A percentile compares a stretch with the other conserved stretches of the same genome.
Evolutionary conservation across 169 alveolate species (phyloP).

Genomic region (Eimeria zaria): DNA sequence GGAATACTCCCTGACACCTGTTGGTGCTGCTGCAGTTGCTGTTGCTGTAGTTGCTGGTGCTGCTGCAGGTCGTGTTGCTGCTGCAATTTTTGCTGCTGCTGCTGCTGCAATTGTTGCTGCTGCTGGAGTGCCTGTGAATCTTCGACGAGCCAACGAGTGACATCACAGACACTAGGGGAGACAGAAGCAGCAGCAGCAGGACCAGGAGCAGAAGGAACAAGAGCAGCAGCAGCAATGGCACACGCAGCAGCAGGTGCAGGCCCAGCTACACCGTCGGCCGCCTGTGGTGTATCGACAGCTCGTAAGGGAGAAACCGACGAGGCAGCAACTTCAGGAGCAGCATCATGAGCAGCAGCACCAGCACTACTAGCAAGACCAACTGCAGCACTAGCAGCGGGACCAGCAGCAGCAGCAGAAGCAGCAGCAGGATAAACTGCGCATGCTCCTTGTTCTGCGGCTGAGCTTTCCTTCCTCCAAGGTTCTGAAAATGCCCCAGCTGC

Average conservation of each 20-base stretch:
- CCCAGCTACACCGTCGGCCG: not conserved
- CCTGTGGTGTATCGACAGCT: not conserved
- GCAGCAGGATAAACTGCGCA: not conserved
- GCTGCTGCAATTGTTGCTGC: slow-evolving; percentile 12
- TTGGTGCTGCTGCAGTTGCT: not conserved
- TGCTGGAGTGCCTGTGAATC: not conserved
- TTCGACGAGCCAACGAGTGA: not conserved
- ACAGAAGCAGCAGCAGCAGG: slow-evolving; percentile 16
- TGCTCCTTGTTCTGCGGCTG: not conserved
- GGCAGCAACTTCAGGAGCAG: slow-evolving; percentile 1
- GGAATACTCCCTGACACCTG: not conserved
- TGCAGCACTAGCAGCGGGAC: not conserved
- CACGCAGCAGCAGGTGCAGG: not conserved
- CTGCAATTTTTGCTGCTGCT: slow-evolving; percentile 8
- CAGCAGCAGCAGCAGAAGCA: not conserved
- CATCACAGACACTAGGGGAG: not conserved
- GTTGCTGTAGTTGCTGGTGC: not conserved
- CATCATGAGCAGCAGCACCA: not conserved
- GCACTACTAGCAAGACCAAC: not conserved
- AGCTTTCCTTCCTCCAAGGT: not conserved
- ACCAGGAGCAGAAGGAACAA: not conserved
- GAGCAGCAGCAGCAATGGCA: not conserved
- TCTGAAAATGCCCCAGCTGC: not conserved
- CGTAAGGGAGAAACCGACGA: not conserved
- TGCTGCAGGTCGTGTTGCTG: not conserved